phyloP scores from a whole-genome alignment of 805 yeast species.

The Tetrapisispora iriomotensis region DNA sequence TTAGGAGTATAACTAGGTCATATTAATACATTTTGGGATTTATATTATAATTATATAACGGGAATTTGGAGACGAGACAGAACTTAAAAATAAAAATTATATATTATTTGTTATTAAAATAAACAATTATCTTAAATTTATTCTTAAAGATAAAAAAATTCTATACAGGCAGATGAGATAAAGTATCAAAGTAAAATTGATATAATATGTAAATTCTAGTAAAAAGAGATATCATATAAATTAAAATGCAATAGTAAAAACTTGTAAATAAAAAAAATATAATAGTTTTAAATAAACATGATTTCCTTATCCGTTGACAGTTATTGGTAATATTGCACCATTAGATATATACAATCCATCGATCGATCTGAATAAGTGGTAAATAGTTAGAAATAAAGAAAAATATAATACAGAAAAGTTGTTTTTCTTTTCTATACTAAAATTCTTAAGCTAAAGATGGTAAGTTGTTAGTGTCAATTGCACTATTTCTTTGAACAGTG shows the following conservation, averaged over 20 bases:
- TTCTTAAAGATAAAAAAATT: neutral
- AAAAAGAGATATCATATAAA: slow-evolving; percentile 5
- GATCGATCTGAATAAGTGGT: slow-evolving; percentile 7
- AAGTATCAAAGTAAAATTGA: neutral
- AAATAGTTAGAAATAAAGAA: slow-evolving; percentile 1
- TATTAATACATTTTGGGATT: too few species aligned
- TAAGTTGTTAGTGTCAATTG: slow-evolving; percentile 55
- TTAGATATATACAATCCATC: slow-evolving; percentile 6
- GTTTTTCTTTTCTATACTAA: slow-evolving; percentile 1
- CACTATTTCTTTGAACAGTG: slow-evolving; percentile 28
- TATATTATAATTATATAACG: too few species aligned
- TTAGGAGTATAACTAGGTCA: slow-evolving; percentile 14
- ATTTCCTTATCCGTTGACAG: slow-evolving; percentile 4
- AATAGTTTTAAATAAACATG: slow-evolving; percentile 3
- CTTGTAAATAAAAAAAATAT: slow-evolving; percentile 3
- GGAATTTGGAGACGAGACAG: too few species aligned
- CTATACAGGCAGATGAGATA: neutral
- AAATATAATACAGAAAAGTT: slow-evolving; percentile 4
- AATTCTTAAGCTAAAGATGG: slow-evolving; percentile 49
- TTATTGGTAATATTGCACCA: slow-evolving; percentile 6
- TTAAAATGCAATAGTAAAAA: slow-evolving; percentile 6
- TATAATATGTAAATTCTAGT: slow-evolving; percentile 4
- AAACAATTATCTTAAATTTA: neutral
- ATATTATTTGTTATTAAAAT: too few species aligned
- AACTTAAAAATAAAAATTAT: too few species aligned